phyloP scores from a whole-genome alignment of 139 green algal genomes.

The Asterochloris sp. region DNA sequence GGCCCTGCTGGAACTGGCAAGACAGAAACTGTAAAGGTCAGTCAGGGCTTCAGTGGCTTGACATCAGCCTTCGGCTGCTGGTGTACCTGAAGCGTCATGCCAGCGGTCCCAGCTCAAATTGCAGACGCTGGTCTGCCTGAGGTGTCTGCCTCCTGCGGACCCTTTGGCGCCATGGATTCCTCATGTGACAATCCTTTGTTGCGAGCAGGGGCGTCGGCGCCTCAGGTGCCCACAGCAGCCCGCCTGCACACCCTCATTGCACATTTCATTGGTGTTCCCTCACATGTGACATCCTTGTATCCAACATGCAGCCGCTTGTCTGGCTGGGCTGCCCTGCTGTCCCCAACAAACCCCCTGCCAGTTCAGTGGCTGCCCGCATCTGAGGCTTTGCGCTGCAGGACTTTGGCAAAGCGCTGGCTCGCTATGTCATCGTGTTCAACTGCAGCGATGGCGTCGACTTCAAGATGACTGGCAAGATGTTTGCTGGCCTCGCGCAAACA shows the following conservation, averaged over 20 bases:
- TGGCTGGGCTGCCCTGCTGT: not conserved
- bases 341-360: not conserved
- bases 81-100: too few relatives aligned
- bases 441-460: conserved; percentile 83
- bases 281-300: too few relatives aligned
- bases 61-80: not conserved
- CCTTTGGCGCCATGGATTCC: too few relatives aligned
- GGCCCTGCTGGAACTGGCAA: conserved; percentile 64
- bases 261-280: too few relatives aligned
- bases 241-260: too few relatives aligned
- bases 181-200: too few relatives aligned
- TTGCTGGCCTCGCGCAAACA: conserved; percentile 75
- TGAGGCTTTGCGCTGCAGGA: conserved; percentile 28
- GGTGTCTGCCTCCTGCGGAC: too few relatives aligned
- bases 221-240: too few relatives aligned
- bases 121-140: too few relatives aligned
- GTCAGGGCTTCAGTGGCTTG: not conserved
- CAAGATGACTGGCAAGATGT: conserved; percentile 86
- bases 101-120: too few relatives aligned
- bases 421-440: conserved; percentile 87
- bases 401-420: conserved; percentile 76
- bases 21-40: conserved; percentile 75
- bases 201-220: too few relatives aligned
- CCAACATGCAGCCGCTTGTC: not conserved
- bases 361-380: not conserved